Evolutionary conservation across 495 filamentous ascomycete species (phyloP).

Genomic region (Annulohypoxylon bovei): DNA sequence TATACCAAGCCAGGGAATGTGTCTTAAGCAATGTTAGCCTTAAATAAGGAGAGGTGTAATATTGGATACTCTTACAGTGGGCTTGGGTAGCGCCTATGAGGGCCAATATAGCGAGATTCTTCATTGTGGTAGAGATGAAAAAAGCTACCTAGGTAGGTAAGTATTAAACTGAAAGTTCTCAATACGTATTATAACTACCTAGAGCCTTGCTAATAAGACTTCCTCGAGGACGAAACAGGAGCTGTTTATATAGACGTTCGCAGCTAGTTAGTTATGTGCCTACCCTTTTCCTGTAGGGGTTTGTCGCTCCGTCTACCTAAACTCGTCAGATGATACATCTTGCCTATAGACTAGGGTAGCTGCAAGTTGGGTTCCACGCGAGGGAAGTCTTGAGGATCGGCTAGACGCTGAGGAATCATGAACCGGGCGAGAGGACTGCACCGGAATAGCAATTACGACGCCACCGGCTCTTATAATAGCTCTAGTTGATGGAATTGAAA

Average conservation of each 20-base stretch:
- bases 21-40: not conserved
- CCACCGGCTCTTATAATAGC: not conserved
- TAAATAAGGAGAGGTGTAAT: not conserved
- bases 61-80: not conserved
- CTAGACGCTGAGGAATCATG: not conserved
- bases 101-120: not conserved
- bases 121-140: not conserved
- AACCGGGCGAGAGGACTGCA: not conserved
- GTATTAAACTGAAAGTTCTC: not conserved
- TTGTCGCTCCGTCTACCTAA: not conserved
- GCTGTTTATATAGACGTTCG: not conserved
- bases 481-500: not conserved
- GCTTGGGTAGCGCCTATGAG: not conserved
- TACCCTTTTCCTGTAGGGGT: not conserved
- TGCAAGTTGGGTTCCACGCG: not conserved
- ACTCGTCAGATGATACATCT: not conserved
- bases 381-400: not conserved
- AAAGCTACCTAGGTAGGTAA: too few relatives aligned
- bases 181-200: not conserved
- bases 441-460: not conserved
- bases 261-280: not conserved
- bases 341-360: not conserved
- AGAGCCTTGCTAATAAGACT: not conserved
- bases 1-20: conserved; percentile 1
- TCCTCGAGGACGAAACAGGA: not conserved